Evolutionary conservation across 768 basidiomycete species (phyloP).

Genomic region (Mycena metata): DNA sequence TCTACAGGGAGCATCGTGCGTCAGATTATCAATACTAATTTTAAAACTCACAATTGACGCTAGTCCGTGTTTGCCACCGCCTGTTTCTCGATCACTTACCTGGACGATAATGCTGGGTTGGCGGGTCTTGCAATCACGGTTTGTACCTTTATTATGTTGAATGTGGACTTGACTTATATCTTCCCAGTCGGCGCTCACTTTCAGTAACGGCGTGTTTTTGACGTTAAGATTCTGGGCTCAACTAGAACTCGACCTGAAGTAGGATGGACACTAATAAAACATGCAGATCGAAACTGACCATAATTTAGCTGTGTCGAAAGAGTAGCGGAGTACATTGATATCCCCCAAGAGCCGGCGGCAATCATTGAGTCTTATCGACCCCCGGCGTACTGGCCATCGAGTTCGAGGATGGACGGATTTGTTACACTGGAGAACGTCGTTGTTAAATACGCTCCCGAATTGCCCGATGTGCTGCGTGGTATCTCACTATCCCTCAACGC

Average conservation of each 20-base stretch:
- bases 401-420: constrained; percentile 67
- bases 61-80: constrained; percentile 79
- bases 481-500: constrained; percentile 82
- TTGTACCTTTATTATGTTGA: constrained; percentile 45
- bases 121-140: constrained; percentile 61
- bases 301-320: constrained; percentile 84
- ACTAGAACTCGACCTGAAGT: constrained; percentile 35
- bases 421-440: constrained; percentile 81
- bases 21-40: background rate
- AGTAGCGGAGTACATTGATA: constrained; percentile 88
- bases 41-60: background rate
- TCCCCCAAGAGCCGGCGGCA: constrained; percentile 89
- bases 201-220: constrained; percentile 24
- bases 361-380: constrained; percentile 80
- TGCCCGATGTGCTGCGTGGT: constrained; percentile 83
- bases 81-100: constrained; percentile 78
- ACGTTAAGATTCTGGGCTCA: constrained; percentile 22
- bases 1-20: constrained; percentile 25
- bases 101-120: constrained; percentile 65
- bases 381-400: constrained; percentile 95
- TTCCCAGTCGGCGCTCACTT: constrained; percentile 30
- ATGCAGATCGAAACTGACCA: background rate
- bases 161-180: constrained; percentile 22
- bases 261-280: background rate
- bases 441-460: constrained; percentile 87